These are phyloP conservation scores for Penicillium occitanis DNA, from an alignment of 2,329 filamentous ascomycete species.

Conservation along the genomic window DNA sequence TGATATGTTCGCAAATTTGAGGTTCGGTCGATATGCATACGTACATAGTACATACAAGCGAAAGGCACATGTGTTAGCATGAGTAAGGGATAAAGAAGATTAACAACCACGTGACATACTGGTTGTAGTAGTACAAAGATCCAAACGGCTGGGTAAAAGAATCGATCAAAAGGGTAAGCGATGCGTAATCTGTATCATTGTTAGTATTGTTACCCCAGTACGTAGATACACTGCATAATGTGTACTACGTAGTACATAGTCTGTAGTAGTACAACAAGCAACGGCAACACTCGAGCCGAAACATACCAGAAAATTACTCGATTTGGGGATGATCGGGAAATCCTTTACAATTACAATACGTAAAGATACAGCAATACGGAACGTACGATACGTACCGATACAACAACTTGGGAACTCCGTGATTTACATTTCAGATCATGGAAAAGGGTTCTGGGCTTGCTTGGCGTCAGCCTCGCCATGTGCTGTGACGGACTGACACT, in stretches of 20 bases:
- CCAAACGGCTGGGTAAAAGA: background rate
- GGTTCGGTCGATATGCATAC: background rate
- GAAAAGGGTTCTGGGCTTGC: background rate
- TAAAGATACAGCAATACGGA: background rate
- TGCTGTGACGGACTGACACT: background rate
- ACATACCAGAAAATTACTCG: background rate
- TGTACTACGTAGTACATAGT: background rate
- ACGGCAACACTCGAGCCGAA: background rate
- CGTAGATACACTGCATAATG: background rate
- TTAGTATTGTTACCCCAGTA: background rate
- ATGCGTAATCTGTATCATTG: background rate
- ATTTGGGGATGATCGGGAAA: background rate
- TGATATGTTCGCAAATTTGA: background rate
- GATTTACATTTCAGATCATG: conserved; percentile 6
- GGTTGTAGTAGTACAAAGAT: background rate
- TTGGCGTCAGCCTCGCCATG: conserved; percentile 11
- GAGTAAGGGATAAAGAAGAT: background rate
- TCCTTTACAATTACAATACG: background rate
- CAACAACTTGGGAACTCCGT: background rate
- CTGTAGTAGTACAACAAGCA: background rate
- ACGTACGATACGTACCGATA: background rate
- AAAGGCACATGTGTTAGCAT: background rate
- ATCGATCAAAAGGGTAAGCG: background rate
- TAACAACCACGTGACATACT: background rate
- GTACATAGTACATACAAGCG: background rate